Evolutionary conservation across 352 stramenopile species (phyloP).

Genomic region (Halophytophthora polymorphica): DNA sequence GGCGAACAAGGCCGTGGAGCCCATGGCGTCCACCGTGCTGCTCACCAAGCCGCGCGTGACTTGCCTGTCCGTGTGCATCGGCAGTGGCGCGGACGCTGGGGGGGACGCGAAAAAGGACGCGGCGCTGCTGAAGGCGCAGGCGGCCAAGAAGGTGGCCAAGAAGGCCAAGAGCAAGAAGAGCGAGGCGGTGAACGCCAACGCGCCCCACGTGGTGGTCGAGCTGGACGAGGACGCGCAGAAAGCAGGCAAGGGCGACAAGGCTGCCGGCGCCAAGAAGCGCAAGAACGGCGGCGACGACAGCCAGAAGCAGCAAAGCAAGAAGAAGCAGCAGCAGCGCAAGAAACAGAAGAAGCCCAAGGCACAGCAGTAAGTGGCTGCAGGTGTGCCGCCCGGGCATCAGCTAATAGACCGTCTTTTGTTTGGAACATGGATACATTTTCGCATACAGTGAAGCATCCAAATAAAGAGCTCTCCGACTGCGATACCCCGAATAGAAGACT

Average conservation of each 20-base stretch:
- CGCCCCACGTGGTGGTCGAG: constrained; percentile 71
- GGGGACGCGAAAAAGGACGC: constrained; percentile 12
- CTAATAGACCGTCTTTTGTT: too few species aligned
- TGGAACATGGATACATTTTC: too few species aligned
- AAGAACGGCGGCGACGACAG: constrained; percentile 9
- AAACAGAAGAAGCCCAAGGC: constrained; percentile 24
- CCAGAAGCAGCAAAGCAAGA: constrained; percentile 18
- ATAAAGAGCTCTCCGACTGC: too few species aligned
- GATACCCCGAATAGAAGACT: too few species aligned
- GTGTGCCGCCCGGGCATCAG: too few species aligned
- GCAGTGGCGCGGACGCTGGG: constrained; percentile 16
- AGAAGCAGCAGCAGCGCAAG: constrained; percentile 12
- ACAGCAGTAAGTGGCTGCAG: constrained; percentile 12
- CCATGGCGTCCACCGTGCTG: constrained; percentile 57
- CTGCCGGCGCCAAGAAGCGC: constrained; percentile 19
- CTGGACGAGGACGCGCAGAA: constrained; percentile 32
- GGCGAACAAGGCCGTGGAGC: constrained; percentile 50
- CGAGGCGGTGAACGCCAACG: constrained; percentile 22
- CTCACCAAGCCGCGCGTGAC: constrained; percentile 76
- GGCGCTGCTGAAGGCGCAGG: constrained; percentile 24
- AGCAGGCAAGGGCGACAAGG: constrained; percentile 9
- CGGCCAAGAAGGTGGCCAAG: constrained; percentile 42
- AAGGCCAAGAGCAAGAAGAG: constrained; percentile 23
- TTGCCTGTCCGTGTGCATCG: constrained; percentile 63
- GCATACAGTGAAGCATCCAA: too few species aligned